phyloP scores from a whole-genome alignment of 495 filamentous ascomycete species.

The Paragyromitra xinjiangensis region DNA sequence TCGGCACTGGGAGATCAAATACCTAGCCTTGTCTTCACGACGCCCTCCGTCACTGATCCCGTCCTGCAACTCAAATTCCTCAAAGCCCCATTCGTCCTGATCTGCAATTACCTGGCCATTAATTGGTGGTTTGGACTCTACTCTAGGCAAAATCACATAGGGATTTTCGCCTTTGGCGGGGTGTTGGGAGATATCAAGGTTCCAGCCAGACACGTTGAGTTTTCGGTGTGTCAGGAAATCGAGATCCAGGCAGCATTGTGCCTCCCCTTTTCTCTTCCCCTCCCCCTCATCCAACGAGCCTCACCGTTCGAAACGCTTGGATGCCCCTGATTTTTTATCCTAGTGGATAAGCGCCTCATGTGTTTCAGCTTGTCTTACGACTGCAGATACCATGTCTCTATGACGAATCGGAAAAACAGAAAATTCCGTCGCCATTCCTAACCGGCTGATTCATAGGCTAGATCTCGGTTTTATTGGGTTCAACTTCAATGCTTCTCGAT shows the following conservation, averaged over 20 bases:
- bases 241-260: constrained; percentile 38
- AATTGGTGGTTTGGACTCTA: constrained; percentile 15
- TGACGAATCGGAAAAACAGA: constrained; percentile 41
- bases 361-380: constrained; percentile 46
- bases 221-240: constrained; percentile 48
- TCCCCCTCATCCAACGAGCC: constrained; percentile 50
- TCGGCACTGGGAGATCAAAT: constrained; percentile 19
- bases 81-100: constrained; percentile 29
- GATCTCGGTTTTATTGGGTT: constrained; percentile 22
- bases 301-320: constrained; percentile 46
- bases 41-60: constrained; percentile 31
- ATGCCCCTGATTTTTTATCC: constrained; percentile 44
- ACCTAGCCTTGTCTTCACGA: constrained; percentile 23
- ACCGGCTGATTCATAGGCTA: constrained; percentile 27
- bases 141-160: constrained; percentile 33
- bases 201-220: constrained; percentile 46
- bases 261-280: constrained; percentile 2
- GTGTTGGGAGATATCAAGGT: constrained; percentile 42
- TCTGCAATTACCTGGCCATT: constrained; percentile 27
- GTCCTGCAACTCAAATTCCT: constrained; percentile 21
- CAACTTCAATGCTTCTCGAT: constrained; percentile 29
- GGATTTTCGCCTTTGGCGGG: constrained; percentile 45
- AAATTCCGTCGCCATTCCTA: constrained; percentile 23
- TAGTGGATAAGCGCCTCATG: constrained; percentile 50
- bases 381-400: constrained; percentile 38